Percentiles rank a stretch among this genome's conserved stretches.
Conservation (phyloP, 2,329 filamentous ascomycete species). For the Penicillium sp. region DNA sequence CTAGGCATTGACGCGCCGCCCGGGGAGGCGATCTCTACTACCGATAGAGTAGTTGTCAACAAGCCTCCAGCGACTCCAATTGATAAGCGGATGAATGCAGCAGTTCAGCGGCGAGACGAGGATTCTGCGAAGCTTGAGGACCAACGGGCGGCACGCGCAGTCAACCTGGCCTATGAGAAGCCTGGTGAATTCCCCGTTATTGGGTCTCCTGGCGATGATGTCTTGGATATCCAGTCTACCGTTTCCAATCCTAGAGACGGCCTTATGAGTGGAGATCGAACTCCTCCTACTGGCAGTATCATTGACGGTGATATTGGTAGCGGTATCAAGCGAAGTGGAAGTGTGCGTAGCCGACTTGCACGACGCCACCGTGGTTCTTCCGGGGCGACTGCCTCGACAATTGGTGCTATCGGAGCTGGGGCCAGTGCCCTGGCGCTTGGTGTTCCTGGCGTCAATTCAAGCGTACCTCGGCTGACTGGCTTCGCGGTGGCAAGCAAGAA, state of each 20-base stretch:
- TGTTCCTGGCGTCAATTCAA: conserved; percentile 57
- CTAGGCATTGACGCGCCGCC: conserved; percentile 63
- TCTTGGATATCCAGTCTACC: conserved; percentile 29
- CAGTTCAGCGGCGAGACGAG: conserved; percentile 47
- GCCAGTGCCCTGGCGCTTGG: conserved; percentile 69
- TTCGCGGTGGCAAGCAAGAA: conserved; percentile 97
- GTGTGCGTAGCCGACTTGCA: conserved; percentile 63
- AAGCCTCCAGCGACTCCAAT: conserved; percentile 33
- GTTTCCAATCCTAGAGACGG: conserved; percentile 28
- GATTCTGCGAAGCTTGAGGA: conserved; percentile 58
- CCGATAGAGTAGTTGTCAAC: conserved; percentile 39
- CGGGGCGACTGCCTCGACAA: conserved; percentile 64
- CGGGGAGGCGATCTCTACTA: conserved; percentile 35
- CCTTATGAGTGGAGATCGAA: conserved; percentile 54
- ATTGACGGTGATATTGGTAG: conserved; percentile 59
- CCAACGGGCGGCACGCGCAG: conserved; percentile 57
- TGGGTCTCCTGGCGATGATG: conserved; percentile 41
- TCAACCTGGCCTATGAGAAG: conserved; percentile 59
- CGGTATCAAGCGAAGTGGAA: conserved; percentile 61
- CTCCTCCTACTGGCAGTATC: conserved; percentile 64
- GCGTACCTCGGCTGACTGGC: conserved; percentile 76
- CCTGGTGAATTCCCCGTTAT: conserved; percentile 36
- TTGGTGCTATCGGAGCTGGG: conserved; percentile 68
- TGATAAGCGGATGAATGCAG: conserved; percentile 37
- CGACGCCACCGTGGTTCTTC: conserved; percentile 80